These are phyloP conservation scores for Clitoria ternatea DNA, from an alignment of 306 rosid genomes.

Conservation along the genomic window DNA sequence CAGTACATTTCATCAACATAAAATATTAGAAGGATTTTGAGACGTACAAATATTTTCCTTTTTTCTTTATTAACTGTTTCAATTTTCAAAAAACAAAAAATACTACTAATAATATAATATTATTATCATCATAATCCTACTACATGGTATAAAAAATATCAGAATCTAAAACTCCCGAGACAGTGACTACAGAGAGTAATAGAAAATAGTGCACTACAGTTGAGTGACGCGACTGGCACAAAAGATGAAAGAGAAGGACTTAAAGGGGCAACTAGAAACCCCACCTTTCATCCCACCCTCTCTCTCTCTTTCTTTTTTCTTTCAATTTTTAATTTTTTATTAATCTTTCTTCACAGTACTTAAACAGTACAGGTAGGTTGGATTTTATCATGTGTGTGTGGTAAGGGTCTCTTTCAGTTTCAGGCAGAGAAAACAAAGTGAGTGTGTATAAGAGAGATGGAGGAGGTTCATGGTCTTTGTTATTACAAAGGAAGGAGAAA, in stretches of 20 bases:
- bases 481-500: conserved; percentile 16
- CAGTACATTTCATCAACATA: too few species aligned
- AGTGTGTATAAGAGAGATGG: not conserved
- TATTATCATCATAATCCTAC: not conserved
- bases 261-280: conserved; percentile 32
- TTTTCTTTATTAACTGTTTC: too few species aligned
- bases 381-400: conserved; percentile 25
- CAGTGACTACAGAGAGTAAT: not conserved
- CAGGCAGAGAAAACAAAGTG: conserved; percentile 17
- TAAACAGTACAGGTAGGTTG: conserved; percentile 25
- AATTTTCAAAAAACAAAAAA: too few species aligned
- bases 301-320: not conserved
- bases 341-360: conserved; percentile 16
- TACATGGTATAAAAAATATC: not conserved
- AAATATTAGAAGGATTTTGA: too few species aligned
- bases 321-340: too few species aligned
- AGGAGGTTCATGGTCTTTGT: not conserved
- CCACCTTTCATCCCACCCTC: conserved; percentile 20
- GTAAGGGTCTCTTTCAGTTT: conserved; percentile 26
- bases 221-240: conserved; percentile 15
- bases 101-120: too few species aligned
- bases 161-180: not conserved
- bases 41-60: too few species aligned
- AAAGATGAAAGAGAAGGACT: conserved; percentile 21
- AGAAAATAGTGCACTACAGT: conserved; percentile 38